A percentile compares a stretch with the other conserved stretches of the same genome.
Conservation (phyloP, 768 basidiomycete species). For the Lactarius quietus region DNA sequence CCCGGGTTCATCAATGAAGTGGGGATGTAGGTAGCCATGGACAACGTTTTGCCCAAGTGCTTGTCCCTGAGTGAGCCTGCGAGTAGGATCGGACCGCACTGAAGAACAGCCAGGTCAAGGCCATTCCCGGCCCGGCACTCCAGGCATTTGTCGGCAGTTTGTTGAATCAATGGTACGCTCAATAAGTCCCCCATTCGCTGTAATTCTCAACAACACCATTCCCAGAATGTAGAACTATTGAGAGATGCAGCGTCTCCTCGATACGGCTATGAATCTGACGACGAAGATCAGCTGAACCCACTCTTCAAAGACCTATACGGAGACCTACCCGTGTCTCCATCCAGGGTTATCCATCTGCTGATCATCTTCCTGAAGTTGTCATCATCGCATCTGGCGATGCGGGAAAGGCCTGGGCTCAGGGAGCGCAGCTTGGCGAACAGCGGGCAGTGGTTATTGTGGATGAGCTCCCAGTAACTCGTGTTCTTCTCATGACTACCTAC, state of each 20-base stretch:
- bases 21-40: not conserved
- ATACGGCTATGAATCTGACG: conserved; percentile 31
- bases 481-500: not conserved
- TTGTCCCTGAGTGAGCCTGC: not conserved
- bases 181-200: not conserved
- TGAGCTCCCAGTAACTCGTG: conserved; percentile 14
- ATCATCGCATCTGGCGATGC: conserved; percentile 27
- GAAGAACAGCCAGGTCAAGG: not conserved
- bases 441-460: conserved; percentile 20
- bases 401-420: conserved; percentile 27
- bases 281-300: conserved; percentile 30
- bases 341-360: not conserved
- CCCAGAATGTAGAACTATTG: conserved; percentile 25
- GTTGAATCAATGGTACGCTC: conserved; percentile 13
- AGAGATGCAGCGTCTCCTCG: conserved; percentile 29
- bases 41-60: not conserved
- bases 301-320: conserved; percentile 9
- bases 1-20: conserved; percentile 35
- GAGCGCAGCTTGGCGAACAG: conserved; percentile 27
- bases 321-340: conserved; percentile 1
- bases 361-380: conserved; percentile 1
- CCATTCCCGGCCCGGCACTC: not conserved
- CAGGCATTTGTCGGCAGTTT: no score
- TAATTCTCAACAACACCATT: not conserved
- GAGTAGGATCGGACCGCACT: no score